A percentile compares a stretch with the other conserved stretches of the same genome.
phyloP scores from a whole-genome alignment of 1,139 yeast genomes.

The Lodderomyces theae region DNA sequence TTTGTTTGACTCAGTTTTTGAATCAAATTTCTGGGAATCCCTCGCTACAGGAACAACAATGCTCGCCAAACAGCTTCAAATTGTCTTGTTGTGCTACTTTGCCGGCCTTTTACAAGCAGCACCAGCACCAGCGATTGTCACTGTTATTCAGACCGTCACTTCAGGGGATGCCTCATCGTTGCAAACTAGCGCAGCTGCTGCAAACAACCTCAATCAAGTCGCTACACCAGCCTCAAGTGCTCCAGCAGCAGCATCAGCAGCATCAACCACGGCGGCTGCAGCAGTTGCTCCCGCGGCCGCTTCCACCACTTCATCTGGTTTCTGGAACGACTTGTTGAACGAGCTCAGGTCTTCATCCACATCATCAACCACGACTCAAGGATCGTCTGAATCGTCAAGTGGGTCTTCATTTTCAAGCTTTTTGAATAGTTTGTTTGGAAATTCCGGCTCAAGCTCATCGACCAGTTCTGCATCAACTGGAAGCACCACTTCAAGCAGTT shows the following conservation, averaged over 20 bases:
- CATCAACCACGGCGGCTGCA: slow-evolving; percentile 10
- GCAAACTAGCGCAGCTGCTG: neutral
- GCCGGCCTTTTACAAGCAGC: slow-evolving; percentile 17
- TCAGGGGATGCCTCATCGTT: slow-evolving; percentile 3
- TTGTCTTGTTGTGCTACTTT: slow-evolving; percentile 8
- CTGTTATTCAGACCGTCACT: slow-evolving; percentile 27
- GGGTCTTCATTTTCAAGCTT: slow-evolving; percentile 1
- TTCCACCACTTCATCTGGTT: slow-evolving; percentile 7
- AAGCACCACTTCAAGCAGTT: slow-evolving; percentile 2
- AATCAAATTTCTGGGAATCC: neutral
- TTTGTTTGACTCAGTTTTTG: neutral
- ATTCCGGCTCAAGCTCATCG: slow-evolving; percentile 2
- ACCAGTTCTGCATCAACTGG: neutral
- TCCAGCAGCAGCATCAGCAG: slow-evolving; percentile 13
- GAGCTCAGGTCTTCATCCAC: slow-evolving; percentile 3
- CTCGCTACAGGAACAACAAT: neutral
- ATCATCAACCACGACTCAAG: no score
- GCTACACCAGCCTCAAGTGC: slow-evolving; percentile 11
- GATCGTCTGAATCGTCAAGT: no score
- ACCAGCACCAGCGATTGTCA: slow-evolving; percentile 30
- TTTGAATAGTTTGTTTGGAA: slow-evolving; percentile 3
- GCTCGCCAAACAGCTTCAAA: slow-evolving; percentile 1
- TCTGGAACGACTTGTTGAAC: slow-evolving; percentile 8
- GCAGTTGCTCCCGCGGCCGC: slow-evolving; percentile 8
- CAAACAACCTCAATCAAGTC: neutral